Evolutionary conservation across 2,329 filamentous ascomycete species (phyloP).

Genomic region (Exophiala spinifera): DNA sequence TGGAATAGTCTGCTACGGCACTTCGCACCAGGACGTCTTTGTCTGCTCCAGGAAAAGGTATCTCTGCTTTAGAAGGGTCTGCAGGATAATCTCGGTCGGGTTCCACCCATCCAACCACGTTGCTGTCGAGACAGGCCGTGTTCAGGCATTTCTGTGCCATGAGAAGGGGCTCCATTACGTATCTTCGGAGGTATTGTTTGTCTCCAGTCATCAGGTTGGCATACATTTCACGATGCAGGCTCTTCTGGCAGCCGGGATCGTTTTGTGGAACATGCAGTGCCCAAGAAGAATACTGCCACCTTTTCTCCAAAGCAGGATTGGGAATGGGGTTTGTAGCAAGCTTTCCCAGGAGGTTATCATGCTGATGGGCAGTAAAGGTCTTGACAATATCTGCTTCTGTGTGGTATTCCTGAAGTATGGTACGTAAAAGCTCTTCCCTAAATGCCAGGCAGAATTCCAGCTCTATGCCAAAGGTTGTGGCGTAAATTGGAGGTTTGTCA

Average conservation of each 20-base stretch:
- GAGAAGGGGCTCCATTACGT: conserved; percentile 22
- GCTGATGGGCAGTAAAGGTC: conserved; percentile 4
- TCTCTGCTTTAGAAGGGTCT: not conserved
- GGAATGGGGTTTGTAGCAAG: not conserved
- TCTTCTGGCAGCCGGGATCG: conserved; percentile 5
- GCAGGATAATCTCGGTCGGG: not conserved
- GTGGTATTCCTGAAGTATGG: conserved; percentile 8
- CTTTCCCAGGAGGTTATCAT: conserved; percentile 7
- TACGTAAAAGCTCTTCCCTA: conserved; percentile 11
- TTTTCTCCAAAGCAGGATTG: conserved; percentile 10
- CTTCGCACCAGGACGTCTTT: conserved; percentile 12
- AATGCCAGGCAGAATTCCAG: conserved; percentile 23
- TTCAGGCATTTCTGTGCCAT: conserved; percentile 13
- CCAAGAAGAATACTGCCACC: conserved; percentile 16
- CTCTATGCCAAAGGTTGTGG: conserved; percentile 22
- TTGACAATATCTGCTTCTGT: conserved; percentile 14
- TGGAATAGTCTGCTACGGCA: conserved; percentile 12
- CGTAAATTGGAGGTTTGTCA: not conserved
- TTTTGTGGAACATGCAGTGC: conserved; percentile 18
- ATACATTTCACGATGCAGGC: conserved; percentile 5
- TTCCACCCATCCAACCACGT: conserved; percentile 19
- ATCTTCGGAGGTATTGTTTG: conserved; percentile 16
- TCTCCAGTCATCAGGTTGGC: not conserved
- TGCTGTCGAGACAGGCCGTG: conserved; percentile 1
- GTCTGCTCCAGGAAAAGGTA: conserved; percentile 2